A percentile compares a stretch with the other conserved stretches of the same genome.
Evolutionary conservation across 2,329 filamentous ascomycete genomes (phyloP).

Genomic region (Curvularia verruculosa): DNA sequence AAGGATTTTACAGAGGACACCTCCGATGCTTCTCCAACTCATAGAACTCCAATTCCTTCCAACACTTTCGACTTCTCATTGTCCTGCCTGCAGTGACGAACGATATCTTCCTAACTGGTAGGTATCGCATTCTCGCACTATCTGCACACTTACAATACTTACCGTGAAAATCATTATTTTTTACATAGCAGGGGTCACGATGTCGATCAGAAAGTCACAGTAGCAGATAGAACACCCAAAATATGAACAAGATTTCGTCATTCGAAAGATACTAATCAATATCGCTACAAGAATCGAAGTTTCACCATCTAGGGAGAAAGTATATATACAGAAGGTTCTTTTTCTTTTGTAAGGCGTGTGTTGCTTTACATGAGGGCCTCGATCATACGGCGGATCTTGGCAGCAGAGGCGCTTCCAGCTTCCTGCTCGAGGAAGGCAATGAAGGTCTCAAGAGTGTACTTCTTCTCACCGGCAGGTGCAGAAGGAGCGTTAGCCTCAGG

Average conservation of each 20-base stretch:
- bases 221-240: background rate
- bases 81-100: no score
- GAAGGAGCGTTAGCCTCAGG: slow-evolving; percentile 7
- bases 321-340: slow-evolving; percentile 10
- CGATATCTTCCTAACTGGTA: no score
- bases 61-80: no score
- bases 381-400: slow-evolving; percentile 25
- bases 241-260: slow-evolving; percentile 6
- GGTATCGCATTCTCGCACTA: no score
- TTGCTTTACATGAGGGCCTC: slow-evolving; percentile 18
- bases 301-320: slow-evolving; percentile 11
- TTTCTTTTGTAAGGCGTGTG: background rate
- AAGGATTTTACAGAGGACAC: no score
- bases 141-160: background rate
- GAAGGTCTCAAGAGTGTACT: slow-evolving; percentile 26
- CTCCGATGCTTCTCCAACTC: no score
- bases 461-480: slow-evolving; percentile 20
- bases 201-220: background rate
- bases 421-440: slow-evolving; percentile 24
- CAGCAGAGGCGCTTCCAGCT: slow-evolving; percentile 16
- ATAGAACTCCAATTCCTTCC: no score
- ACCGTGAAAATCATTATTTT: background rate
- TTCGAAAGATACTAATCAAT: slow-evolving; percentile 5
- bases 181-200: background rate
- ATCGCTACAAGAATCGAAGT: slow-evolving; percentile 20